Base-by-base conservation (phyloP, 2,329 filamentous ascomycete genomes). In the Didymella sp. region DNA sequence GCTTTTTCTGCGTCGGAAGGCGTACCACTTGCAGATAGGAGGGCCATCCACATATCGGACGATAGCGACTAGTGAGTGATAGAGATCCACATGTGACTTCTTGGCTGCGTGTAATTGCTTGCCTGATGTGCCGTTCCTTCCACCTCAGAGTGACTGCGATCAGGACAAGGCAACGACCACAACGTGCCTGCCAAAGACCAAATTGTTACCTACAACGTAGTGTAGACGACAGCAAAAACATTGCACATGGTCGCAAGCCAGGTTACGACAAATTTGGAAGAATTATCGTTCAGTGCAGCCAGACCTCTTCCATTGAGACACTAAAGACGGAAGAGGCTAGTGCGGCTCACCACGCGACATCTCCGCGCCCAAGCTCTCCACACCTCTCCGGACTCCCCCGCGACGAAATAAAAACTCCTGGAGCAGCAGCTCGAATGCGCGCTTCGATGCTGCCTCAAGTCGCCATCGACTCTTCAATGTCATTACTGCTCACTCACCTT, bases 301-400 rank as follows among this genome's bases (percentile, higher is more conserved):
- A 17, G 53, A 46, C 42, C 17, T 43, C 22, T 15, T 6, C n/a
- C 25, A 31, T 22, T 12, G 35, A 44, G 7, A n/a, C 30, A 25
- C 38, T 50, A 42, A 7, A 5, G 24, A 28, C 2, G 21, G 40
- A 28, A 15, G 5, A 22, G 48, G n/a, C 19, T 51, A 51, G 54
- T 22, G 22, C 9, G 5, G 17, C 37, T 22, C 27, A n/a, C 37
- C 37, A 48, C 48, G 48, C 37, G 47, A 51, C 28, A 41, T 15
- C 54, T 57, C 54, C 54, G 47, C 53, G 47, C 28, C 47, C 53
- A 43, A 43, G 24, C 38, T 52, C 54, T 57, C 54, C 54, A 57
- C 48, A 57, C 37, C 47, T 43, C 54, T 52, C 48, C 48, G 54
- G 47, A 40, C 47, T 57, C 43, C 54, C 51, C 54, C 54, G 51